Evolutionary conservation across 1,139 yeast genomes (phyloP).

Genomic region (Zygosaccharomyces pseudobailii): DNA sequence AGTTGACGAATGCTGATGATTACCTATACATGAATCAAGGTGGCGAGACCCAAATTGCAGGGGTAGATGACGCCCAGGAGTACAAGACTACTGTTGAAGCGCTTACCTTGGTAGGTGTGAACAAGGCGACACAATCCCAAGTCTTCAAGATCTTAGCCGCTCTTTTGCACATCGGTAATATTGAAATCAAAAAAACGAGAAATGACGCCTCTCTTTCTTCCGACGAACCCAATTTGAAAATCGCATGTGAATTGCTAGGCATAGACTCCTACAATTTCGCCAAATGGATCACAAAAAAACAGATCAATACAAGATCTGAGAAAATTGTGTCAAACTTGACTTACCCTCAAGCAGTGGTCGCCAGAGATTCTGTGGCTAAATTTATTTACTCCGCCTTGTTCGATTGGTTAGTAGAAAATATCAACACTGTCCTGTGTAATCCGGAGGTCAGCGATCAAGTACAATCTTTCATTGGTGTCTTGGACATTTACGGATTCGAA

Average conservation of each 20-base stretch:
- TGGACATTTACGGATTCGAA: conserved; percentile 97
- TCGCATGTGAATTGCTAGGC: conserved; percentile 83
- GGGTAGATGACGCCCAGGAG: conserved; percentile 79
- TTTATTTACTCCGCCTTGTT: conserved; percentile 88
- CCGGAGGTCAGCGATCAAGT: conserved; percentile 57
- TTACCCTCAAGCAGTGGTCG: conserved; percentile 81
- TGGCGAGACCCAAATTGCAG: conserved; percentile 64
- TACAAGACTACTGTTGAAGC: conserved; percentile 73
- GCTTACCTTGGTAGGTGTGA: conserved; percentile 71
- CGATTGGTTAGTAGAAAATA: conserved; percentile 89
- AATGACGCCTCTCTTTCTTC: conserved; percentile 77
- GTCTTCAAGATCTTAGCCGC: conserved; percentile 84
- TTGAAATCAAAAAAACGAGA: conserved; percentile 80
- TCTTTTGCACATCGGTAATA: conserved; percentile 87
- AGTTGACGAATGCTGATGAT: conserved; percentile 60
- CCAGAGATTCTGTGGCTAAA: conserved; percentile 94
- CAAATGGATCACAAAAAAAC: conserved; percentile 92
- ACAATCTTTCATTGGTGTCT: conserved; percentile 84
- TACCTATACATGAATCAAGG: conserved; percentile 90
- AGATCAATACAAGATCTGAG: conserved; percentile 88
- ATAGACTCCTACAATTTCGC: conserved; percentile 70
- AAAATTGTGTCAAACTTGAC: conserved; percentile 81
- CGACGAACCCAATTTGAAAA: conserved; percentile 79
- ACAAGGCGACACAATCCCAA: conserved; percentile 52
- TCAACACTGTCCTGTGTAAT: conserved; percentile 77